These are phyloP conservation scores for Suhomyces prunicola DNA, from an alignment of 805 yeast species.

Conservation along the genomic window DNA sequence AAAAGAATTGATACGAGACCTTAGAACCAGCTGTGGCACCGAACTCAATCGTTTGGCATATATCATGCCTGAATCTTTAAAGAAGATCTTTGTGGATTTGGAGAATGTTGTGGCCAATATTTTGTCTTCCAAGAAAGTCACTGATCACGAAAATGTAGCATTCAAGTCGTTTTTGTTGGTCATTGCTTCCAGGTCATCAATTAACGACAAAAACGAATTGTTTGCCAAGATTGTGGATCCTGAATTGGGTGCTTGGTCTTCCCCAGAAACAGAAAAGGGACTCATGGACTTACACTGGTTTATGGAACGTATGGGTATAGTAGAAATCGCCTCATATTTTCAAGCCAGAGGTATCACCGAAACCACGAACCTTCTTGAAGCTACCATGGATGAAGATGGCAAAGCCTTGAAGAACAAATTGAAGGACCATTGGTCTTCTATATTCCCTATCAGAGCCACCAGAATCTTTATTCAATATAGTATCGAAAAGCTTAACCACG, in stretches of 20 bases:
- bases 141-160: conserved; percentile 89
- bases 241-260: conserved; percentile 88
- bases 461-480: conserved; percentile 93
- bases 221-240: conserved; percentile 91
- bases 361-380: conserved; percentile 66
- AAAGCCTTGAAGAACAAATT: conserved; percentile 68
- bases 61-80: conserved; percentile 88
- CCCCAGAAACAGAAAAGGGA: conserved; percentile 86
- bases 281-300: conserved; percentile 91
- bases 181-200: conserved; percentile 82
- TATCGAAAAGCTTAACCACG: conserved; percentile 83
- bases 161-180: conserved; percentile 89
- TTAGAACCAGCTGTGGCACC: conserved; percentile 89
- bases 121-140: conserved; percentile 63
- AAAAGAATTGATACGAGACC: conserved; percentile 76
- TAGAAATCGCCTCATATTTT: conserved; percentile 88
- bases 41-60: conserved; percentile 92
- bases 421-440: conserved; percentile 87
- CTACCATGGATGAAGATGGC: conserved; percentile 90
- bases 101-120: conserved; percentile 78
- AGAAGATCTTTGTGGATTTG: conserved; percentile 73
- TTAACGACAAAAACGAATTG: conserved; percentile 68
- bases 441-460: conserved; percentile 94
- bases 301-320: conserved; percentile 96
- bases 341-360: conserved; percentile 78